Evolutionary conservation across 176 grass and related monocot genomes (phyloP).

Genomic region (Phoenix roebelenii): DNA sequence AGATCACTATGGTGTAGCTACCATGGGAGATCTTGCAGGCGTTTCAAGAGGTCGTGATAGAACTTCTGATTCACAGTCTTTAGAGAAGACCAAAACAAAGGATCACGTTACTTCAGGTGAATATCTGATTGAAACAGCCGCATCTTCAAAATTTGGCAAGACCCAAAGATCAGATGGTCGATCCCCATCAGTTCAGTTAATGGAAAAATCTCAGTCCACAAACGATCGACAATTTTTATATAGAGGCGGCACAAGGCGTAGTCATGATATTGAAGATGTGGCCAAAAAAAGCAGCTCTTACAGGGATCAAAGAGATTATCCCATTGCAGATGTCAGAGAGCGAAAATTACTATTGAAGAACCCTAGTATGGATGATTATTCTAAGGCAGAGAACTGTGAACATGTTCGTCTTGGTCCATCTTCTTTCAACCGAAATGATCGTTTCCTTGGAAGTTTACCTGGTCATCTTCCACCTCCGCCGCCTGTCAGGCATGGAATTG

Average conservation of each 20-base stretch:
- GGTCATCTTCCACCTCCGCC: conserved; percentile 10
- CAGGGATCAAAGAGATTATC: too few species aligned
- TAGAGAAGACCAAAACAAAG: conserved; percentile 10
- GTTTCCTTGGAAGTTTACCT: conserved; percentile 3
- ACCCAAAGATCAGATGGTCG: conserved; percentile 24
- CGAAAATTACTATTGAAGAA: conserved; percentile 10
- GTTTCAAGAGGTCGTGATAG: conserved; percentile 16
- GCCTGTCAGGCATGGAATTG: conserved; percentile 20
- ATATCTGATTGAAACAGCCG: conserved; percentile 13
- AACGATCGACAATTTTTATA: conserved; percentile 21
- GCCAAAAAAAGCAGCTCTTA: background rate
- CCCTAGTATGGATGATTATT: background rate
- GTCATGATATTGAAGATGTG: conserved; percentile 20
- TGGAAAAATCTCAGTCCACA: conserved; percentile 19
- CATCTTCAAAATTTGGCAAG: conserved; percentile 27
- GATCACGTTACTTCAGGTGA: background rate
- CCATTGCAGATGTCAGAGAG: conserved; percentile 3
- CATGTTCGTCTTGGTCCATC: conserved; percentile 1
- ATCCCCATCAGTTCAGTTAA: conserved; percentile 16
- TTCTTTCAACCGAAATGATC: conserved; percentile 6
- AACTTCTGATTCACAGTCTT: conserved; percentile 12
- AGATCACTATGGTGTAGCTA: background rate
- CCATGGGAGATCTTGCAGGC: conserved; percentile 7
- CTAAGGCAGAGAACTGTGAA: background rate
- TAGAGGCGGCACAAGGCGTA: conserved; percentile 2